Conservation (phyloP, 2,329 filamentous ascomycete genomes). For the Diaporthe nobilis region DNA sequence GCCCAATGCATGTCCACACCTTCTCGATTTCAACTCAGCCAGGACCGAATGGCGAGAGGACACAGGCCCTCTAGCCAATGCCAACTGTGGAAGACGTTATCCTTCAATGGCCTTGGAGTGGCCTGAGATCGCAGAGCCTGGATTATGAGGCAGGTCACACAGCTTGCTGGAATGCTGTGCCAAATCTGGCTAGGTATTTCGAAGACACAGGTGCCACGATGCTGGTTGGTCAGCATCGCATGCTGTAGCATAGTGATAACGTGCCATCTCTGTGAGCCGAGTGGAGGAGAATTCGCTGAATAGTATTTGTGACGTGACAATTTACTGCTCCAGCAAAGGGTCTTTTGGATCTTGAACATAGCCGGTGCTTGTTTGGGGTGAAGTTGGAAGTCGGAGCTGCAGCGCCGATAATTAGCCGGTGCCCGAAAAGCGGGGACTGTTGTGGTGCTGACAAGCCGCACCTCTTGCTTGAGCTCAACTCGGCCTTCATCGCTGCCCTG, state of each 20-base stretch:
- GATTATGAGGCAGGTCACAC: constrained; percentile 1
- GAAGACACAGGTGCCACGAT: background rate
- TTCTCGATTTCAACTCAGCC: background rate
- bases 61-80: background rate
- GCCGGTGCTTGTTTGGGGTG: background rate
- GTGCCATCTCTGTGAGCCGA: no score
- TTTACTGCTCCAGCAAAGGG: background rate
- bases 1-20: background rate
- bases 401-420: constrained; percentile 5
- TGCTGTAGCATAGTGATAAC: background rate
- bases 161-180: background rate
- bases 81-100: background rate
- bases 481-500: background rate
- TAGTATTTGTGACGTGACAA: background rate
- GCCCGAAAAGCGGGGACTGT: background rate
- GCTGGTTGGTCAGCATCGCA: background rate
- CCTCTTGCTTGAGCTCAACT: background rate
- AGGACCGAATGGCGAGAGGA: background rate
- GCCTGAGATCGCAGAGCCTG: background rate
- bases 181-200: background rate
- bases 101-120: no score
- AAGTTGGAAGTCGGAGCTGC: background rate
- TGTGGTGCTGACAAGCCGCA: background rate
- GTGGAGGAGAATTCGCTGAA: background rate
- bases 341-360: background rate